Evolutionary conservation across 2,329 filamentous ascomycete genomes (phyloP).

Genomic region (Curvularia eragrostidis): DNA sequence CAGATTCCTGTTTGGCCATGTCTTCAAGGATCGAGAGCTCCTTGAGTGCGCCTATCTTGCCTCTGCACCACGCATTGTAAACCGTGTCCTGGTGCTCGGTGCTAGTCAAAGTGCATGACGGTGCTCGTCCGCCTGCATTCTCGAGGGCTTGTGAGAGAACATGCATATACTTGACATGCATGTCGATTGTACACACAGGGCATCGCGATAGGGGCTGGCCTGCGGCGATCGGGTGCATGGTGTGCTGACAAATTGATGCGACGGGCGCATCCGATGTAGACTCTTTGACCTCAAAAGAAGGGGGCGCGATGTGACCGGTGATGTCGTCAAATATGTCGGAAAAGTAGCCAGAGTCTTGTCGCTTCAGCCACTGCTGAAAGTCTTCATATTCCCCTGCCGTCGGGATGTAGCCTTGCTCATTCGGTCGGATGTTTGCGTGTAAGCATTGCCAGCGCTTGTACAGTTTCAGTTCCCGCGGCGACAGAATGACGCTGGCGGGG

Average conservation of each 20-base stretch:
- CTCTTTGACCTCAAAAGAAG: not conserved
- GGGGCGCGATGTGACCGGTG: slow-evolving; percentile 24
- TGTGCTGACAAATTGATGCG: slow-evolving; percentile 32
- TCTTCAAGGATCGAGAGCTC: slow-evolving; percentile 31
- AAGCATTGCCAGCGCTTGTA: slow-evolving; percentile 39
- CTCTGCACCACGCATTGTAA: slow-evolving; percentile 33
- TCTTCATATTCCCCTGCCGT: slow-evolving; percentile 38
- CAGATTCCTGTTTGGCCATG: slow-evolving; percentile 27
- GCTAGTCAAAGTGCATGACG: slow-evolving; percentile 26
- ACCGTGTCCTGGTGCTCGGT: slow-evolving; percentile 33
- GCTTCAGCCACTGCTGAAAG: slow-evolving; percentile 40
- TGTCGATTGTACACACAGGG: slow-evolving; percentile 37
- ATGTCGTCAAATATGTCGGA: slow-evolving; percentile 40
- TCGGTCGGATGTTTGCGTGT: slow-evolving; percentile 26
- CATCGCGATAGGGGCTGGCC: slow-evolving; percentile 27
- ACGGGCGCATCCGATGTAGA: slow-evolving; percentile 16
- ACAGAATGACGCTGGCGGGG: slow-evolving; percentile 34
- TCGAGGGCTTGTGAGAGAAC: slow-evolving; percentile 31
- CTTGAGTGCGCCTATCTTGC: slow-evolving; percentile 32
- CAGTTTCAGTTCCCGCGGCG: slow-evolving; percentile 35
- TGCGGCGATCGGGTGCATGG: slow-evolving; percentile 29
- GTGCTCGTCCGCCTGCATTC: slow-evolving; percentile 30
- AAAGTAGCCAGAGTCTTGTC: slow-evolving; percentile 42
- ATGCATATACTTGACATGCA: slow-evolving; percentile 36
- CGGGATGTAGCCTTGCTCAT: slow-evolving; percentile 32